Evolutionary conservation across 306 rosid genomes (phyloP), one percentile per base, ranked within the genome.

Genomic region (Albizia julibrissin): DNA sequence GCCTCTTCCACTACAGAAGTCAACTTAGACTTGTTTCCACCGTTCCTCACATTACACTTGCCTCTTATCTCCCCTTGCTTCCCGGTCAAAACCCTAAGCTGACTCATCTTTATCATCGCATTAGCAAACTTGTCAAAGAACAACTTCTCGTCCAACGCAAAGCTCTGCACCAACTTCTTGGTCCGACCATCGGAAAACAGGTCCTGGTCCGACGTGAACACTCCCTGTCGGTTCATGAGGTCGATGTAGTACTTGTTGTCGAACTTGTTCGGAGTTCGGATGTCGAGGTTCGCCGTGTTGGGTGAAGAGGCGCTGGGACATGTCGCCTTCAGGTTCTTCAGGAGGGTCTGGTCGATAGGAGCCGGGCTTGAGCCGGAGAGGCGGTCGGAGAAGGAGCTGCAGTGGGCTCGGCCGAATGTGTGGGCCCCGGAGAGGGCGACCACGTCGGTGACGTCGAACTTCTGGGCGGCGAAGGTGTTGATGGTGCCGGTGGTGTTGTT

Each of bases 371-470:
- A 84, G 3, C 33, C 86, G 21, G 88, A 84, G 29, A 88, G 70
- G 19, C 93, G 77, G 18, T 26, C 43, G 3, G 52, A 18, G 44
- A 91, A 46, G 22, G 92, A 75, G 18, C 0, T 0, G n/a, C 96
- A 91, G 21, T 88, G 91, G 69, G 84, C 13, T 0, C 78, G 3
- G 1, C 96, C 96, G 2, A 72, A 80, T 8, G 92, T 88, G 85
- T 91, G 96, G 16, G 87, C 93, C 0, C 96, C 96, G 0, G 93
- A 91, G 27, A 91, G 89, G 15, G 96, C 93, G 0, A 88, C 93
- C 0, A 85, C 50, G 4, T 91, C 96, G 0, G 90, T 81, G 16
- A 89, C 72, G 40, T 86, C 84, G 5, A 90, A 74, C 0, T 80
- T 83, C 44, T 59, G 72, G 3, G 26, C 24, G 9, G 9, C 22